These are phyloP conservation scores for Yueomyces sinensis DNA, from an alignment of 805 yeast species.

Conservation along the genomic window DNA sequence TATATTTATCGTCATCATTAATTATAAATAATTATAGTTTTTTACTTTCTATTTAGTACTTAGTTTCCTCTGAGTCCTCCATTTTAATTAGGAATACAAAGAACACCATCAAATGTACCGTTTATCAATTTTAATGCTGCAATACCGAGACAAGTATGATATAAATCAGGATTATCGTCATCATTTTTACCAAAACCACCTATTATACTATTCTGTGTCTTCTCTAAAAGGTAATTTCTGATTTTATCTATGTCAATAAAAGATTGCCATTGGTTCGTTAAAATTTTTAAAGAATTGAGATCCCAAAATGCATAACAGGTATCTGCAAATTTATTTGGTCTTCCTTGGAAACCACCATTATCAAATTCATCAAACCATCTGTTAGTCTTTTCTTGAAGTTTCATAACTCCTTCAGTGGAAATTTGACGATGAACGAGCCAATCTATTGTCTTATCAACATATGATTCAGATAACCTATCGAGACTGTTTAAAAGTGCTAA, in stretches of 20 bases:
- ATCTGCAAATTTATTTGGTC: conserved; percentile 74
- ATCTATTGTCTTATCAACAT: conserved; percentile 30
- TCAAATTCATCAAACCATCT: conserved; percentile 34
- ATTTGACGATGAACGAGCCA: conserved; percentile 59
- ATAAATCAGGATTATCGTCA: conserved; percentile 54
- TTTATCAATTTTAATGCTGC: conserved; percentile 35
- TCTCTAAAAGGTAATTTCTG: conserved; percentile 31
- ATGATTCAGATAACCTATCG: conserved; percentile 7
- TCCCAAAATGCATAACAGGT: conserved; percentile 88
- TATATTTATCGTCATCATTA: too few species aligned
- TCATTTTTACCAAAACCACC: conserved; percentile 75
- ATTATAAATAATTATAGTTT: too few species aligned
- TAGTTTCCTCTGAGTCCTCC: background rate
- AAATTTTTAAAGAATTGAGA: conserved; percentile 39
- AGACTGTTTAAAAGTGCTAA: conserved; percentile 30
- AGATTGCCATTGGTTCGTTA: conserved; percentile 19
- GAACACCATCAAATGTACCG: conserved; percentile 16
- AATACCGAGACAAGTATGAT: conserved; percentile 51
- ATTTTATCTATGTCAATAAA: conserved; percentile 17
- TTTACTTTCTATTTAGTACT: background rate
- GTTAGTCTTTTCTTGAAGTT: conserved; percentile 13
- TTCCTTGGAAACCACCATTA: conserved; percentile 74
- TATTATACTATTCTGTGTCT: conserved; percentile 45
- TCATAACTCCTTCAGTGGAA: conserved; percentile 12
- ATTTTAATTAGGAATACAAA: conserved; percentile 15